These are phyloP conservation scores for Tanacetum coccineum DNA, from an alignment of 129 eudicot genomes.

Conservation along the genomic window DNA sequence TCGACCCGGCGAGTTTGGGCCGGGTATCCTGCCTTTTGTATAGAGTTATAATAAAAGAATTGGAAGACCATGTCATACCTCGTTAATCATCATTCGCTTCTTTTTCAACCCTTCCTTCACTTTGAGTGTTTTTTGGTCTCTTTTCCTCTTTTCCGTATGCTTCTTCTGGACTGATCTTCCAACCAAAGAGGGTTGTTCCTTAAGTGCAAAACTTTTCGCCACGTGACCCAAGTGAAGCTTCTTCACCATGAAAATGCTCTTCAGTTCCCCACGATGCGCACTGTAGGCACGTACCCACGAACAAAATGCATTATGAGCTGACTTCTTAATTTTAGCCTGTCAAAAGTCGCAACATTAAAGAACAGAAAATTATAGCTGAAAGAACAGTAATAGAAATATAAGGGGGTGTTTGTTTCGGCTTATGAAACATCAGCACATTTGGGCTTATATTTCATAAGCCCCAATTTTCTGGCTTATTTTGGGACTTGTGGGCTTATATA, in stretches of 20 bases:
- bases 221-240: conserved; percentile 98
- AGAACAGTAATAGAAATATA: background rate
- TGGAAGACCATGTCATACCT: conserved; percentile 17
- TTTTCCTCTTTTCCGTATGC: conserved; percentile 65
- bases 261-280: conserved; percentile 91
- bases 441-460: no score
- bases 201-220: conserved; percentile 86
- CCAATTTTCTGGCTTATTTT: no score
- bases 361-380: background rate
- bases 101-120: conserved; percentile 41
- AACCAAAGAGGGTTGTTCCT: conserved; percentile 90
- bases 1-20: no score
- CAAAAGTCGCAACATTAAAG: background rate
- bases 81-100: conserved; percentile 42
- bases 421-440: no score
- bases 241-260: conserved; percentile 80
- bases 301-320: conserved; percentile 70
- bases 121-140: conserved; percentile 42
- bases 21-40: no score
- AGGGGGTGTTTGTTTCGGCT: no score
- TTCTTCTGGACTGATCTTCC: conserved; percentile 73
- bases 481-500: no score
- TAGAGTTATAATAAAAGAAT: background rate
- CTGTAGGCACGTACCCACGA: conserved; percentile 97
- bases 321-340: conserved; percentile 55